phyloP scores from a whole-genome alignment of 352 stramenopile genomes.

The Saprolegnia diclina region DNA sequence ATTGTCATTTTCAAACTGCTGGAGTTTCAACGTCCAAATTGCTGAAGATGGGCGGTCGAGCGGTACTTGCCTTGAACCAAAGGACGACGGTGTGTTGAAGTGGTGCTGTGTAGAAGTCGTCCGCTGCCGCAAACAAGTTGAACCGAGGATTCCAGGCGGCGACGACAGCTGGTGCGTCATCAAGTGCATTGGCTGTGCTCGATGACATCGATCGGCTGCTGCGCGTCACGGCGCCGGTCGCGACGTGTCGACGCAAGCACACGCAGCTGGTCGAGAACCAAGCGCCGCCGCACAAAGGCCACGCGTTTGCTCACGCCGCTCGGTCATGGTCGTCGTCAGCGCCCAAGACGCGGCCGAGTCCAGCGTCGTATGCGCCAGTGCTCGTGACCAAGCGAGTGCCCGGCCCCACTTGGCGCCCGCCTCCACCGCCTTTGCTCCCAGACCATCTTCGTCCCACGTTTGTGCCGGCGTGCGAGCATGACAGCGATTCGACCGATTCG shows the following conservation, averaged over 20 bases:
- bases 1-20: neutral
- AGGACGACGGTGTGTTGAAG: no score
- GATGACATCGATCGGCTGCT: slow-evolving; percentile 4
- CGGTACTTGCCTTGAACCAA: no score
- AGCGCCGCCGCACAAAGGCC: neutral
- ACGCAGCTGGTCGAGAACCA: neutral
- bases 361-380: neutral
- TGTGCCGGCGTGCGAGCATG: neutral
- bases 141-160: no score
- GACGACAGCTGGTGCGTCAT: neutral
- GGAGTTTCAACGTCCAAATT: neutral
- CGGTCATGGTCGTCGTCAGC: no score
- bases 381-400: neutral
- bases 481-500: neutral
- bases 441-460: neutral
- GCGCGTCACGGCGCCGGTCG: neutral
- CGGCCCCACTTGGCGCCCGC: neutral
- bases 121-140: no score
- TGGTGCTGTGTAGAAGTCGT: no score
- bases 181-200: neutral
- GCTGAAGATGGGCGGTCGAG: no score
- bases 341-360: neutral
- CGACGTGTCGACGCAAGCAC: neutral
- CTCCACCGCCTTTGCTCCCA: neutral
- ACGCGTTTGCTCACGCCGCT: neutral